A percentile compares a stretch with the other conserved stretches of the same genome.
phyloP scores from a whole-genome alignment of 371 early-diverging fungal species.

The Smittium mucronatum region DNA sequence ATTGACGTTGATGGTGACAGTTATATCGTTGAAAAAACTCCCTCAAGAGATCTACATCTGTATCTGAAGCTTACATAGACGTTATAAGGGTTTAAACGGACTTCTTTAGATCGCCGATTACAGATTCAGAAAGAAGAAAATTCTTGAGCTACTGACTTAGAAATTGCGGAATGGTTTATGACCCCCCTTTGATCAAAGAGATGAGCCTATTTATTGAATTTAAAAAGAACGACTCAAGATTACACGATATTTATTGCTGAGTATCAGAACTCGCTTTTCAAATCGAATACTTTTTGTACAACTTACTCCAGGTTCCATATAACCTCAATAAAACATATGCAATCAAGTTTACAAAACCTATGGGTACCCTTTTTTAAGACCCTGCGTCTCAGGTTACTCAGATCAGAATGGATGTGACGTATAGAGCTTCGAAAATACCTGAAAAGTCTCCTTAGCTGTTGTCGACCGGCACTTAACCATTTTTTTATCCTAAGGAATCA shows the following conservation, averaged over 20 bases:
- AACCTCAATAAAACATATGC: background rate
- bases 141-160: background rate
- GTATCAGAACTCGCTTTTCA: background rate
- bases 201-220: background rate
- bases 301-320: background rate
- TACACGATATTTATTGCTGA: background rate
- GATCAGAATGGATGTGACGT: background rate
- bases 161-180: slow-evolving; percentile 1
- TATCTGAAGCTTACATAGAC: slow-evolving; percentile 1
- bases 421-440: background rate
- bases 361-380: background rate
- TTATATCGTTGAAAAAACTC: background rate
- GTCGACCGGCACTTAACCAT: background rate
- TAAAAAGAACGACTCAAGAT: background rate
- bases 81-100: background rate
- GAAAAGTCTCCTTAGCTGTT: background rate
- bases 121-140: background rate
- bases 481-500: background rate
- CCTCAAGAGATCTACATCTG: slow-evolving; percentile 3
- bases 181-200: background rate
- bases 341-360: background rate
- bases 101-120: slow-evolving; percentile 4
- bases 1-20: background rate
- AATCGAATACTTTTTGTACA: background rate
- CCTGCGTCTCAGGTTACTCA: slow-evolving; percentile 3